phyloP scores from a whole-genome alignment of 495 filamentous ascomycete genomes.

The Parachaetomium inaequale region DNA sequence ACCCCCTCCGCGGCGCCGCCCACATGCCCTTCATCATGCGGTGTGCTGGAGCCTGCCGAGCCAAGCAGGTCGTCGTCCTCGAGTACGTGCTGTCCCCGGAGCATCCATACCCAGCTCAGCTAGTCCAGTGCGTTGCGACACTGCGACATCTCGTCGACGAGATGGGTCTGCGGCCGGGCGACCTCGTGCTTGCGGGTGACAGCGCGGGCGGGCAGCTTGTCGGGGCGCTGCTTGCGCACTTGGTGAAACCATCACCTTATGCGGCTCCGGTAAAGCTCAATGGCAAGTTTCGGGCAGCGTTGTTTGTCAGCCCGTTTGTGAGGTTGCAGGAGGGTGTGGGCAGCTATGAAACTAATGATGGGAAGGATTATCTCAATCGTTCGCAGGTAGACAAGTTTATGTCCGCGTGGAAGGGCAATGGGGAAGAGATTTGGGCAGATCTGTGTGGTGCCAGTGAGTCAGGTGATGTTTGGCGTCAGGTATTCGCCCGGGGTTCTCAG shows the following conservation, averaged over 20 bases:
- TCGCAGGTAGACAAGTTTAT: conserved; percentile 1
- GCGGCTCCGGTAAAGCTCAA: background rate
- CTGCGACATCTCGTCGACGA: conserved; percentile 7
- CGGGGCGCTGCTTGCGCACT: conserved; percentile 16
- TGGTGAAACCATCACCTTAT: conserved; percentile 10
- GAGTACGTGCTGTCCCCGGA: conserved; percentile 24
- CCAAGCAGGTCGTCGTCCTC: conserved; percentile 9
- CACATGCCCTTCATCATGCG: conserved; percentile 23
- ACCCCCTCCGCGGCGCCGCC: conserved; percentile 14
- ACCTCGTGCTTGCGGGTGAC: background rate
- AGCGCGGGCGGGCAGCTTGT: conserved; percentile 11
- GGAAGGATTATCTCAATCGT: background rate
- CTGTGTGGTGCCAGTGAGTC: conserved; percentile 6
- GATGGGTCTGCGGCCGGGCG: background rate
- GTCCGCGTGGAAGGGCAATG: conserved; percentile 1
- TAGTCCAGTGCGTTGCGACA: conserved; percentile 16
- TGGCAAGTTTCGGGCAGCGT: conserved; percentile 2
- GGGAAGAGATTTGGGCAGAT: conserved; percentile 23
- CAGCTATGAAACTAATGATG: background rate
- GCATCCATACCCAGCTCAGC: conserved; percentile 17
- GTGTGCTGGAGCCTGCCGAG: background rate
- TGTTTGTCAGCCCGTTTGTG: conserved; percentile 21
- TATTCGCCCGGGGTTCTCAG: background rate
- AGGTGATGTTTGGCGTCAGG: conserved; percentile 11
- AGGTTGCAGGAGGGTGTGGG: background rate